phyloP scores from a whole-genome alignment of 768 basidiomycete genomes.

The Mycena pura region DNA sequence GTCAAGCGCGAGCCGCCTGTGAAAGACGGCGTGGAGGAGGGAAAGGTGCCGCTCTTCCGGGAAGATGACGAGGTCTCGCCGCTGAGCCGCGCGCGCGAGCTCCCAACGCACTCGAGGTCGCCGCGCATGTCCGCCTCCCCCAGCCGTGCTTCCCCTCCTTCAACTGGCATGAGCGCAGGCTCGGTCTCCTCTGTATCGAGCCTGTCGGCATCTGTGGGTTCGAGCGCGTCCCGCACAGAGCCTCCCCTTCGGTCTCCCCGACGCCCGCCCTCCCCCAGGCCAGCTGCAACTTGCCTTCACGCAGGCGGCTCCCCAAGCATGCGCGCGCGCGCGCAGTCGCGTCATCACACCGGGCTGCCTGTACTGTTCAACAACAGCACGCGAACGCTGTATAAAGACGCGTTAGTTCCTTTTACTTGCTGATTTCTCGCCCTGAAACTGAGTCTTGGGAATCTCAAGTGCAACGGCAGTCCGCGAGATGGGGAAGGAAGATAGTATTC shows the following conservation, averaged over 20 bases:
- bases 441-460: background rate
- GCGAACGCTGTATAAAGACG: background rate
- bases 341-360: background rate
- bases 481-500: background rate
- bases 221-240: background rate
- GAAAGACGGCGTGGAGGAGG: no score
- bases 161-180: background rate
- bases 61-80: background rate
- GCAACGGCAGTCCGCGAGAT: background rate
- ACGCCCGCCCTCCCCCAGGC: no score
- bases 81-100: background rate
- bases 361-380: constrained; percentile 2
- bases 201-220: background rate
- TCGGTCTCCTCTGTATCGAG: background rate
- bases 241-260: background rate
- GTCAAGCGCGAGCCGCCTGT: no score
- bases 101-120: background rate
- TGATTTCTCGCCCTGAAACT: background rate
- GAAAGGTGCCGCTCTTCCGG: no score
- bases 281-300: no score
- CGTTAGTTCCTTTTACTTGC: background rate
- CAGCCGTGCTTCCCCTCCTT: background rate
- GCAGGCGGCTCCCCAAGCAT: background rate
- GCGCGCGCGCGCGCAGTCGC: background rate
- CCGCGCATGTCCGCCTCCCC: background rate